phyloP scores from a whole-genome alignment of 495 filamentous ascomycete species.

The Lentithecium fluviatile region DNA sequence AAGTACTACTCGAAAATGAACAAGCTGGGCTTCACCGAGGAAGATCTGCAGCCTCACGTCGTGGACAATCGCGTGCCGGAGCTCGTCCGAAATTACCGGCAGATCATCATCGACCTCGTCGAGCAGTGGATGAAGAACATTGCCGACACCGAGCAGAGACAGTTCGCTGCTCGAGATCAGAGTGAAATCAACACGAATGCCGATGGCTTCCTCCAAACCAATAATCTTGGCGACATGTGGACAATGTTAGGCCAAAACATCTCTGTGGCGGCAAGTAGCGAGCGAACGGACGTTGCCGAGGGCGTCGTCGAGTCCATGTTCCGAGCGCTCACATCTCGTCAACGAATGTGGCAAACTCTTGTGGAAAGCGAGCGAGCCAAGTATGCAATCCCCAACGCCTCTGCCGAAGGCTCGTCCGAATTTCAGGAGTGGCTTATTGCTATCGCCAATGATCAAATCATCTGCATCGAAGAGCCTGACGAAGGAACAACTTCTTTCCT shows the following conservation, averaged over 20 bases:
- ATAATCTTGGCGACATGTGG: conserved; percentile 91
- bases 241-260: conserved; percentile 93
- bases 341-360: conserved; percentile 80
- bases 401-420: conserved; percentile 71
- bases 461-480: conserved; percentile 81
- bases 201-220: conserved; percentile 83
- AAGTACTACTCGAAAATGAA: conserved; percentile 96
- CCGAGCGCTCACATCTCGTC: conserved; percentile 73
- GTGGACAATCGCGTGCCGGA: conserved; percentile 86
- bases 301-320: conserved; percentile 95
- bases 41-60: conserved; percentile 70
- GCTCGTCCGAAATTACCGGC: conserved; percentile 87
- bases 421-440: conserved; percentile 93
- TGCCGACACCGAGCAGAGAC: conserved; percentile 70
- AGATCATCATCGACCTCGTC: conserved; percentile 89
- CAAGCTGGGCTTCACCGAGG: conserved; percentile 71
- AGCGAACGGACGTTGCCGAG: conserved; percentile 81
- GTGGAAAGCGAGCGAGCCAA: conserved; percentile 80
- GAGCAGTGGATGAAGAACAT: conserved; percentile 98
- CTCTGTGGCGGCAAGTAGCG: conserved; percentile 72
- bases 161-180: conserved; percentile 72
- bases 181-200: conserved; percentile 82
- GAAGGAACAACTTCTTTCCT: conserved; percentile 72
- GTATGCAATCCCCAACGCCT: conserved; percentile 57
- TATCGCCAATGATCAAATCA: conserved; percentile 98